Base-by-base conservation (phyloP, 208 protist species). In the Tritrichomonas foetus region DNA sequence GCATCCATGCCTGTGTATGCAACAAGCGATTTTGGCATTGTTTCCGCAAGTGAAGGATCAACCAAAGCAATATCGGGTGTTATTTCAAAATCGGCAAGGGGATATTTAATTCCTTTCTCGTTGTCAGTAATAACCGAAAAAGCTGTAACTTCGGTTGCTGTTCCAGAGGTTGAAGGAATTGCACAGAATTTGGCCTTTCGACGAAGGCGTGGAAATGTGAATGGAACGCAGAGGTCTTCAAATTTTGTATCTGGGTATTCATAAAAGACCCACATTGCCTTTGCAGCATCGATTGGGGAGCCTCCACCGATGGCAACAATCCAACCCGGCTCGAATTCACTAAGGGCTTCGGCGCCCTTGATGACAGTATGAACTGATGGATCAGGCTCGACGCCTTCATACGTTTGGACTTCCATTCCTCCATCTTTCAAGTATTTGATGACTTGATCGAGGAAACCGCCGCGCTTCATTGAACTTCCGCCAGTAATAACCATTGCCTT, bases 131-230 rank as follows among this genome's bases (percentile, higher is more conserved):
- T 95, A 36, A 96, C 95, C 41, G 95, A 22, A 78, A 96, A 95
- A 8, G 94, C 92, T 36, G 95, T 96, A 64, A 96, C 95, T 93
- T 96, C 95, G 41, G 95, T 95, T 25, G 93, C 95, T 93, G 95
- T 96, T 36, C 95, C 95, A 36, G 94, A 94, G 25, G 95, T 96
- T 0, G 95, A 96, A 33, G 95, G 95, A 57, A 96, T 95, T n/a
- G 69, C 93, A 47, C 66, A 78, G 57, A 69, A 94, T 16, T 94
- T 49, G 20, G 47, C n/a, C 33, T 94, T 95, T 1, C 36, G 93
- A 27, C 89, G 57, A 8, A 93, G n/a, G 0, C 94, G 36, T 55
- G 95, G 93, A 93, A 95, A 95, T 36, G 93, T 94, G 57, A 94
- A 92, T 69, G 94, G 94, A 49, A 95, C 94, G 14, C 94, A 25